Percentiles rank a stretch among this genome's conserved stretches.
phyloP scores from a whole-genome alignment of 1,284 basidiomycete genomes.

The Cystobasidium slooffiae region DNA sequence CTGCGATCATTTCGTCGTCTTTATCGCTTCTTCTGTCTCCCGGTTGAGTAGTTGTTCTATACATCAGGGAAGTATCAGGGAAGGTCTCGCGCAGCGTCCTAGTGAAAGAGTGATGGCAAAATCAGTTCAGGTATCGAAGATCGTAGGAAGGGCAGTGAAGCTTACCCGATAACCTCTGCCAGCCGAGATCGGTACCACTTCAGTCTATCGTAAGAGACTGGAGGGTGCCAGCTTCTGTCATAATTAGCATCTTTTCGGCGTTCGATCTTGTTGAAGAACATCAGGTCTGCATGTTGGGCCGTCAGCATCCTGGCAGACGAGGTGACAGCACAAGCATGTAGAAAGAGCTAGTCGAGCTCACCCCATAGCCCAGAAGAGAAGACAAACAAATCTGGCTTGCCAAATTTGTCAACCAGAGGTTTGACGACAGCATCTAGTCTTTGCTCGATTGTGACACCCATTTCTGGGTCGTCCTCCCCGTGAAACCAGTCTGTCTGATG shows the following conservation, averaged over 20 bases:
- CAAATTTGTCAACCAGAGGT: slow-evolving; percentile 18
- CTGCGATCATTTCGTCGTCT: slow-evolving; percentile 30
- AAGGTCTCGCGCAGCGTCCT: slow-evolving; percentile 29
- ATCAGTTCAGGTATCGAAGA: not conserved
- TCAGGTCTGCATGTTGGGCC: too few species aligned
- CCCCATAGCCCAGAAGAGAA: slow-evolving; percentile 40
- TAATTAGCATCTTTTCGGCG: too few species aligned
- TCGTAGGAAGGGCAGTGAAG: not conserved
- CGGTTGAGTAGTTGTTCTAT: slow-evolving; percentile 33
- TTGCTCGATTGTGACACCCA: slow-evolving; percentile 15
- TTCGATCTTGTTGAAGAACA: too few species aligned
- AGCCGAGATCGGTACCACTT: slow-evolving; percentile 34
- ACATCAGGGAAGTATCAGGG: slow-evolving; percentile 30
- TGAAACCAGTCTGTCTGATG: slow-evolving; percentile 3
- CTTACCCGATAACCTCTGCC: slow-evolving; percentile 17
- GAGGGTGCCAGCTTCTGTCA: not conserved
- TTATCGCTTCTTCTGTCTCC: not conserved
- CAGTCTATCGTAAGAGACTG: slow-evolving; percentile 2
- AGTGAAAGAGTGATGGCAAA: not conserved
- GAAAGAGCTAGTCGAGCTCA: not conserved
- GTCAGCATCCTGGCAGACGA: not conserved
- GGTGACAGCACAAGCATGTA: not conserved
- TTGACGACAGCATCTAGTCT: slow-evolving; percentile 24
- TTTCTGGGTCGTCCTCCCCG: slow-evolving; percentile 21
- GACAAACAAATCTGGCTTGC: slow-evolving; percentile 35